These are phyloP conservation scores for Claviceps pazoutovae DNA, from an alignment of 2,329 filamentous ascomycete genomes.

Conservation along the genomic window DNA sequence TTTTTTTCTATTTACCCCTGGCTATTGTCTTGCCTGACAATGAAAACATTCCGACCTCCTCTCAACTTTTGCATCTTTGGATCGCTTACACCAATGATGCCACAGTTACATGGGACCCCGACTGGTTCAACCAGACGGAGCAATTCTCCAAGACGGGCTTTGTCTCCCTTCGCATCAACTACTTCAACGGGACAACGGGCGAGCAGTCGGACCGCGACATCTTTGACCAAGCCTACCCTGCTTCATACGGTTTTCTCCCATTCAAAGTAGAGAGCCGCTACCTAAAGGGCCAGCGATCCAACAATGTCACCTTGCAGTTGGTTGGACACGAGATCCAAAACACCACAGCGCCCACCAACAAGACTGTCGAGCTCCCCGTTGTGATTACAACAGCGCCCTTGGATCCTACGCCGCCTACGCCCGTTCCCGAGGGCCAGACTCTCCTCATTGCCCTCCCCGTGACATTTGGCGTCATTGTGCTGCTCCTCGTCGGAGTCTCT, in stretches of 20 bases:
- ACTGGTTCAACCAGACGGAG: conserved; percentile 31
- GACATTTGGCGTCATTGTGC: conserved; percentile 30
- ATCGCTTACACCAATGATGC: neutral
- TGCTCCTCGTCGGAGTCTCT: conserved; percentile 40
- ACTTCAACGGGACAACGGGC: conserved; percentile 23
- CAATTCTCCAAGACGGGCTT: conserved; percentile 20
- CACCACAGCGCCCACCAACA: conserved; percentile 20
- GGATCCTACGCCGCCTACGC: conserved; percentile 22
- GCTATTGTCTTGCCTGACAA: neutral
- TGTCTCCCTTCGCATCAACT: conserved; percentile 26
- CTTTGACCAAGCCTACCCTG: conserved; percentile 17
- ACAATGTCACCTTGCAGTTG: conserved; percentile 37
- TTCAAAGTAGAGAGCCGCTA: conserved; percentile 26
- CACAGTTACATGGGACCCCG: conserved; percentile 43
- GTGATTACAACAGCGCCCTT: conserved; percentile 19
- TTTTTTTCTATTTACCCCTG: neutral
- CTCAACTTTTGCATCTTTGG: neutral
- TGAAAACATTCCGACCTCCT: too few species aligned
- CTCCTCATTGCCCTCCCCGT: conserved; percentile 40
- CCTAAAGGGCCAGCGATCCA: conserved; percentile 8
- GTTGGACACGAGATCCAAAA: conserved; percentile 19
- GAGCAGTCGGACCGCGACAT: conserved; percentile 24
- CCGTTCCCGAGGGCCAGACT: conserved; percentile 22
- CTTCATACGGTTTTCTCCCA: conserved; percentile 34
- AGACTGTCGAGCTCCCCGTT: conserved; percentile 29